These are phyloP conservation scores for Juglanconis sp. DNA, from an alignment of 2,329 filamentous ascomycete species.

Conservation along the genomic window DNA sequence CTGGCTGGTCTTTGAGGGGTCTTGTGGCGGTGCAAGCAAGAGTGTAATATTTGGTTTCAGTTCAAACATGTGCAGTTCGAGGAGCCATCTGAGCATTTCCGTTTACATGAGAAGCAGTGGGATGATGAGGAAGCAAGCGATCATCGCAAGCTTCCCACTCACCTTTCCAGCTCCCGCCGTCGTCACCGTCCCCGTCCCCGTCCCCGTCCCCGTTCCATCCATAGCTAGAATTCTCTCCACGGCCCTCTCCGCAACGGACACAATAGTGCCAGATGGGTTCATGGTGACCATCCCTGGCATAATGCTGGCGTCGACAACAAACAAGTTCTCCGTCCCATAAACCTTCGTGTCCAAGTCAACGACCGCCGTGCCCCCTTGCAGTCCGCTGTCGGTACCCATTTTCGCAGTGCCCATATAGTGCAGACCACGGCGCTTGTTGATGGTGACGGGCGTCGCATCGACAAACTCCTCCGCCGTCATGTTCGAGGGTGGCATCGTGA, in stretches of 20 bases:
- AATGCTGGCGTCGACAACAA: constrained; percentile 60
- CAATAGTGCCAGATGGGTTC: constrained; percentile 49
- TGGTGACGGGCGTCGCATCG: no score
- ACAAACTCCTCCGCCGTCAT: not conserved
- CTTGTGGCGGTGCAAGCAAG: no score
- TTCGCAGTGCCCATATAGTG: constrained; percentile 46
- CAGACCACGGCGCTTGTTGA: not conserved
- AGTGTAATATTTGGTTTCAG: no score
- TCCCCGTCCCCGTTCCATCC: not conserved
- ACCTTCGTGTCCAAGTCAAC: constrained; percentile 56
- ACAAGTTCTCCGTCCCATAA: constrained; percentile 59
- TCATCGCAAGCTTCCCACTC: no score
- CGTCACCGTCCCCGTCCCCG: no score
- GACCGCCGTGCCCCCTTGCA: constrained; percentile 45
- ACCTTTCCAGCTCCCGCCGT: no score
- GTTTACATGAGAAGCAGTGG: no score
- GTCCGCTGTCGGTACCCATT: constrained; percentile 50
- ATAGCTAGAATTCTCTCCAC: constrained; percentile 19
- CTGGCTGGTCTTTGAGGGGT: no score
- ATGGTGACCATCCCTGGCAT: constrained; percentile 63
- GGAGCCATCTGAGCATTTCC: no score
- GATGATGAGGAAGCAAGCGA: no score
- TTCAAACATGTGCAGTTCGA: no score
- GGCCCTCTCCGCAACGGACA: constrained; percentile 36
- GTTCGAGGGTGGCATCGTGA: not conserved